phyloP scores from a whole-genome alignment of 768 basidiomycete genomes.

The Rhodotorula taiwanensis region DNA sequence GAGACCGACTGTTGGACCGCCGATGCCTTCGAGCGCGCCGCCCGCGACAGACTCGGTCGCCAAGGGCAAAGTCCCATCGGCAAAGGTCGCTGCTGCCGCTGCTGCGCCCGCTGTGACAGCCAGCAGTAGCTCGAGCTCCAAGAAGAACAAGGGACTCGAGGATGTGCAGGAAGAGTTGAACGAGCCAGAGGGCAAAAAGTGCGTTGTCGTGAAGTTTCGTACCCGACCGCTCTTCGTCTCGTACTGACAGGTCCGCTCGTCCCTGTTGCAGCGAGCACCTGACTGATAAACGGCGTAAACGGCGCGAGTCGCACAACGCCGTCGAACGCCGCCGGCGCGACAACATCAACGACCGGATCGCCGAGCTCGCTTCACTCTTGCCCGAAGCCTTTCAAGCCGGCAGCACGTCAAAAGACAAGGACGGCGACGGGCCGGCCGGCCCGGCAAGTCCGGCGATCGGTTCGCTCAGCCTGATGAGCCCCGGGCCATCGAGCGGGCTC shows the following conservation, averaged over 20 bases:
- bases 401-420: background rate
- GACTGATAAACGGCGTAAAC: constrained; percentile 69
- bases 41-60: background rate
- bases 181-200: constrained; percentile 14
- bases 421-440: no score
- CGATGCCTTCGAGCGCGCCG: background rate
- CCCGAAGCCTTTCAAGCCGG: constrained; percentile 65
- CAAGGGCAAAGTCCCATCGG: constrained; percentile 30
- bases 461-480: constrained; percentile 28
- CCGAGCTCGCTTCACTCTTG: constrained; percentile 77
- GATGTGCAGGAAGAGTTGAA: constrained; percentile 27
- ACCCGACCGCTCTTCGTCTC: constrained; percentile 29
- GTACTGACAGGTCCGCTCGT: background rate
- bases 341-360: constrained; percentile 93
- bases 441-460: constrained; percentile 12
- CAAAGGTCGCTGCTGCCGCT: constrained; percentile 40
- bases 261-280: background rate
- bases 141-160: constrained; percentile 14
- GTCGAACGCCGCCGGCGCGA: constrained; percentile 80
- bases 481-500: background rate
- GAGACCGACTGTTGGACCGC: constrained; percentile 16
- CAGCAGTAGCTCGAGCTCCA: background rate
- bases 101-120: background rate
- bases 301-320: constrained; percentile 83
- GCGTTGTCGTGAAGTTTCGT: constrained; percentile 7